Conservation (phyloP, 2,329 filamentous ascomycete species). For the Calonectria pseudoreteaudii region DNA sequence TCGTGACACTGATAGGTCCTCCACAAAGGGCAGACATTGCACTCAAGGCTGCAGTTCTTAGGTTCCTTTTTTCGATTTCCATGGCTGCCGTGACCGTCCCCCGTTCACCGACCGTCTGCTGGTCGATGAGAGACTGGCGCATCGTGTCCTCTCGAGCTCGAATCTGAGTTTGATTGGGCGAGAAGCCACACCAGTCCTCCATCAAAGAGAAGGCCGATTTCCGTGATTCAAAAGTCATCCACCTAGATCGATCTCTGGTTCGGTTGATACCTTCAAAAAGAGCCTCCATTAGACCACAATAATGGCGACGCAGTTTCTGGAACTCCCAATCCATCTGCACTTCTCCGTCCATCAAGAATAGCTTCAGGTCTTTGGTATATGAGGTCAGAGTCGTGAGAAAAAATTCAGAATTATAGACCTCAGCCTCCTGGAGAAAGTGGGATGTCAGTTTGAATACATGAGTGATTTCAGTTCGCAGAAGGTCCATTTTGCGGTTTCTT, state of each 20-base stretch:
- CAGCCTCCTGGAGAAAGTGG: slow-evolving; percentile 83
- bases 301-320: slow-evolving; percentile 90
- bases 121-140: slow-evolving; percentile 84
- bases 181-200: slow-evolving; percentile 99
- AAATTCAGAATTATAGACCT: slow-evolving; percentile 89
- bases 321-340: slow-evolving; percentile 96
- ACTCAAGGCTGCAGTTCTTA: slow-evolving; percentile 89
- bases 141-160: slow-evolving; percentile 87
- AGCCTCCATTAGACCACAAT: slow-evolving; percentile 93
- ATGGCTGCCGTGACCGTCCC: slow-evolving; percentile 87
- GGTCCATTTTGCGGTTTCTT: slow-evolving; percentile 85
- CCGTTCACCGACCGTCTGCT: slow-evolving; percentile 80
- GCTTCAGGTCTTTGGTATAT: slow-evolving; percentile 91
- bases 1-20: slow-evolving; percentile 86
- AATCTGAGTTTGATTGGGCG: slow-evolving; percentile 87
- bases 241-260: slow-evolving; percentile 85
- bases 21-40: slow-evolving; percentile 95
- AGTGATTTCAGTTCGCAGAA: slow-evolving; percentile 92
- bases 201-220: slow-evolving; percentile 96
- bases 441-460: slow-evolving; percentile 96
- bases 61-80: slow-evolving; percentile 96
- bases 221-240: slow-evolving; percentile 97
- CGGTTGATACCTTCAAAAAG: slow-evolving; percentile 92
- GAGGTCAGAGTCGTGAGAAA: slow-evolving; percentile 88
- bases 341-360: slow-evolving; percentile 94